A percentile compares a stretch with the other conserved stretches of the same genome.
Evolutionary conservation across 73 alveolate genomes (phyloP).

Genomic region (Symbiodinium natans): DNA sequence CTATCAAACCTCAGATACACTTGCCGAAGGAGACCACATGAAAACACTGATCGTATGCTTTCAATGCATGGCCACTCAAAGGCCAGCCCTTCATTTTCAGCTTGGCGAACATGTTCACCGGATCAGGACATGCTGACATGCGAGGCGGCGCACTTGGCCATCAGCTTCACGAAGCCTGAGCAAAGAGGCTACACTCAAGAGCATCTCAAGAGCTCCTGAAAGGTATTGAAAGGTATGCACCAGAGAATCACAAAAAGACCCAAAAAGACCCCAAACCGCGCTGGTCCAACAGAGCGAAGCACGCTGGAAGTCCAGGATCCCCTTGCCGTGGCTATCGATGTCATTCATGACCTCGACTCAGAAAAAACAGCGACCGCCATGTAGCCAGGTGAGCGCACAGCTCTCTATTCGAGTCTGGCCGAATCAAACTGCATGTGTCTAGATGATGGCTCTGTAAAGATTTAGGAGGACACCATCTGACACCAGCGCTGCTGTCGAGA

Average conservation of each 20-base stretch:
- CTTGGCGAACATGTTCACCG: too few species aligned
- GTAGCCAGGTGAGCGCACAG: too few species aligned
- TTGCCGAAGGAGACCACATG: too few species aligned
- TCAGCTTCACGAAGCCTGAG: conserved; percentile 66
- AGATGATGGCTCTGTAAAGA: not conserved
- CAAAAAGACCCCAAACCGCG: too few species aligned
- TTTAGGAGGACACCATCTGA: not conserved
- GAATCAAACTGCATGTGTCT: not conserved
- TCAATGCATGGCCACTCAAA: too few species aligned
- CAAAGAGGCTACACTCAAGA: not conserved
- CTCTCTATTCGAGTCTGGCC: not conserved
- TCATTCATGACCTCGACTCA: conserved; percentile 92
- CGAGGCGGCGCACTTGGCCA: conserved; percentile 30
- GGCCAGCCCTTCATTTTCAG: too few species aligned
- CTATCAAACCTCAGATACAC: conserved; percentile 51
- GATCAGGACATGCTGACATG: not conserved
- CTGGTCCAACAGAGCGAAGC: too few species aligned
- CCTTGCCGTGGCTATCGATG: conserved; percentile 88
- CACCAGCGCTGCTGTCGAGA: not conserved
- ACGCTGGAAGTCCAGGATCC: conserved; percentile 87
- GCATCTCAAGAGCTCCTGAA: not conserved
- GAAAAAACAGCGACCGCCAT: too few species aligned
- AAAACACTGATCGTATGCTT: too few species aligned
- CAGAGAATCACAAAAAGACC: too few species aligned
- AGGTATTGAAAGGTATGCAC: too few species aligned